Evolutionary conservation across 371 early-diverging fungal species (phyloP).

Genomic region (Mucor irregularis): DNA sequence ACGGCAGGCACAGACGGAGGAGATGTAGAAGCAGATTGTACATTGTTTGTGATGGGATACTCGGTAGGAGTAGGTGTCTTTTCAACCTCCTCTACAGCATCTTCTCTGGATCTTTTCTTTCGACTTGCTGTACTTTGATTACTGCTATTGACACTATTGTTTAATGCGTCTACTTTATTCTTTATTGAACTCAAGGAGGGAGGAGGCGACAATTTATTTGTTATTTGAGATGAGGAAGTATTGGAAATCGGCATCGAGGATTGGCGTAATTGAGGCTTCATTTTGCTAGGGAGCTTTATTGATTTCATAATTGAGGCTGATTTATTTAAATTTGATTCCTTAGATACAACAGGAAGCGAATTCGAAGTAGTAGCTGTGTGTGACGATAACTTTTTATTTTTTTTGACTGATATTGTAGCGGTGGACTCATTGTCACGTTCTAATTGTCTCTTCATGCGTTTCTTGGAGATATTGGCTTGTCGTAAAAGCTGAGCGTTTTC

Average conservation of each 20-base stretch:
- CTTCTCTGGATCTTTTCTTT: neutral
- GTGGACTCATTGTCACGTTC: neutral
- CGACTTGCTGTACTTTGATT: too few relatives aligned
- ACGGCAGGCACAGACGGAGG: too few relatives aligned
- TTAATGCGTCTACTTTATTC: too few relatives aligned
- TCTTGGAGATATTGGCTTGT: conserved; percentile 22
- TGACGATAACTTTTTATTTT: too few relatives aligned
- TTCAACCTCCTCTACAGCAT: neutral
- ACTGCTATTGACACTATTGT: too few relatives aligned
- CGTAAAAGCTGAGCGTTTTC: conserved; percentile 34
- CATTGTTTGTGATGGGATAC: neutral
- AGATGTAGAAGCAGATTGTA: neutral
- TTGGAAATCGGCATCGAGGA: neutral
- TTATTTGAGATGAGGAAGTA: neutral
- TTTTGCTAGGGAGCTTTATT: neutral
- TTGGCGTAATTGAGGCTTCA: conserved; percentile 8
- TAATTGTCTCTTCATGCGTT: conserved; percentile 1
- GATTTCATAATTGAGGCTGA: neutral
- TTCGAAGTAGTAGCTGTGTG: too few relatives aligned
- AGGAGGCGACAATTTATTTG: neutral
- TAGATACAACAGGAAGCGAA: neutral
- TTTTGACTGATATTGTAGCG: neutral
- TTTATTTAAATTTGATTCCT: neutral
- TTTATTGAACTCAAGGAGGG: neutral
- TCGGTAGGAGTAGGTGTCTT: neutral